Conservation (phyloP, 2,329 filamentous ascomycete species). For the Colletotrichum coccodes region DNA sequence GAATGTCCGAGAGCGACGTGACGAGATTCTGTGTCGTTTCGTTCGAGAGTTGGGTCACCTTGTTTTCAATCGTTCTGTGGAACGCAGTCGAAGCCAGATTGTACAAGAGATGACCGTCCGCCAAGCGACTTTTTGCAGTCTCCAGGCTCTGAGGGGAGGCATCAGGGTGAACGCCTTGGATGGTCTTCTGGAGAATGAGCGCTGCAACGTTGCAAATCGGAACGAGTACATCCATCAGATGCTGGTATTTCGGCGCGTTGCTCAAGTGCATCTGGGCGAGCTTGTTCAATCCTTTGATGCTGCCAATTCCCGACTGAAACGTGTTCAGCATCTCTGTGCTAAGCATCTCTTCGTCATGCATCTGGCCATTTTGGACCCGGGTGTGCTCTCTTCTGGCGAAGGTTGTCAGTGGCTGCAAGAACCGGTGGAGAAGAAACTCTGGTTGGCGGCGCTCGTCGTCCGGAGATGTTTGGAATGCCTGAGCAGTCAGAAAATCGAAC, state of each 20-base stretch:
- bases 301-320: conserved; percentile 53
- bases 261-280: conserved; percentile 53
- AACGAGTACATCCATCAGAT: conserved; percentile 54
- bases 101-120: conserved; percentile 55
- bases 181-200: conserved; percentile 44
- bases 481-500: conserved; percentile 53
- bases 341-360: conserved; percentile 42
- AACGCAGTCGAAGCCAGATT: conserved; percentile 53
- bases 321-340: conserved; percentile 50
- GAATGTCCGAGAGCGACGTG: conserved; percentile 53
- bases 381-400: conserved; percentile 37
- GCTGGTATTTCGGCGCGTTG: conserved; percentile 57
- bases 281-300: conserved; percentile 53
- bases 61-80: conserved; percentile 62
- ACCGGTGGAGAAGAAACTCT: conserved; percentile 54
- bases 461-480: conserved; percentile 1
- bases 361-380: conserved; percentile 28
- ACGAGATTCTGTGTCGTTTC: conserved; percentile 55
- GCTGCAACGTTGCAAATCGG: conserved; percentile 48
- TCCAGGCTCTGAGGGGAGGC: conserved; percentile 30
- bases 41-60: conserved; percentile 59
- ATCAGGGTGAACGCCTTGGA: conserved; percentile 34
- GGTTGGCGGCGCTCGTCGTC: conserved; percentile 45
- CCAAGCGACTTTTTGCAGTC: conserved; percentile 46
- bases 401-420: conserved; percentile 55